These are phyloP conservation scores for Acacia concinna DNA, from an alignment of 331 rosid species.

Conservation along the genomic window DNA sequence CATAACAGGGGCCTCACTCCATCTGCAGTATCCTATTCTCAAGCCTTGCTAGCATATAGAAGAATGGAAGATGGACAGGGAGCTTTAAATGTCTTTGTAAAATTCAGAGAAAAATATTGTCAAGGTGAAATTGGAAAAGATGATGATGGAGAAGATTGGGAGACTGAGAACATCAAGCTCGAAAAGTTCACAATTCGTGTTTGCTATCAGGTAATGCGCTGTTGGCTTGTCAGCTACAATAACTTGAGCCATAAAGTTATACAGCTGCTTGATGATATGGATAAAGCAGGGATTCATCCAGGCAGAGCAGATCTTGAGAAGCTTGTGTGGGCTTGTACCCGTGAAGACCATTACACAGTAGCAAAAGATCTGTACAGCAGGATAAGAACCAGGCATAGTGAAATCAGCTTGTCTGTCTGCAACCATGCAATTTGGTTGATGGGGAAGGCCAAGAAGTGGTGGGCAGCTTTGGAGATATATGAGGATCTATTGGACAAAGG, in stretches of 20 bases:
- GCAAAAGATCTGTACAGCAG: slow-evolving; percentile 73
- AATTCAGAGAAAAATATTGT: slow-evolving; percentile 61
- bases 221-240: slow-evolving; percentile 69
- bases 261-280: slow-evolving; percentile 65
- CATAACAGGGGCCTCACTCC: slow-evolving; percentile 57
- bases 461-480: slow-evolving; percentile 92
- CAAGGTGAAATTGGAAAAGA: slow-evolving; percentile 61
- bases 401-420: slow-evolving; percentile 79
- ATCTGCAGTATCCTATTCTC: slow-evolving; percentile 76
- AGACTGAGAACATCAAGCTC: slow-evolving; percentile 56
- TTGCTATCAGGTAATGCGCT: slow-evolving; percentile 93
- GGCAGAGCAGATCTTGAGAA: slow-evolving; percentile 65
- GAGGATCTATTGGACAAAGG: slow-evolving; percentile 93
- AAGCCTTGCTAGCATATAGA: slow-evolving; percentile 71
- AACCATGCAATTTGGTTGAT: slow-evolving; percentile 92
- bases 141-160: slow-evolving; percentile 70
- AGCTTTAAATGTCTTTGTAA: slow-evolving; percentile 69
- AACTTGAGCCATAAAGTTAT: slow-evolving; percentile 58
- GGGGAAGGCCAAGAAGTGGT: slow-evolving; percentile 96
- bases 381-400: slow-evolving; percentile 58
- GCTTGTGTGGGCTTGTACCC: slow-evolving; percentile 90
- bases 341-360: slow-evolving; percentile 70
- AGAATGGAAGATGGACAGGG: slow-evolving; percentile 78
- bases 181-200: slow-evolving; percentile 68
- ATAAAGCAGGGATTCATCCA: slow-evolving; percentile 60